These are phyloP conservation scores for Ustilago xerochloae DNA, from an alignment of 1,284 basidiomycete species.

Conservation along the genomic window DNA sequence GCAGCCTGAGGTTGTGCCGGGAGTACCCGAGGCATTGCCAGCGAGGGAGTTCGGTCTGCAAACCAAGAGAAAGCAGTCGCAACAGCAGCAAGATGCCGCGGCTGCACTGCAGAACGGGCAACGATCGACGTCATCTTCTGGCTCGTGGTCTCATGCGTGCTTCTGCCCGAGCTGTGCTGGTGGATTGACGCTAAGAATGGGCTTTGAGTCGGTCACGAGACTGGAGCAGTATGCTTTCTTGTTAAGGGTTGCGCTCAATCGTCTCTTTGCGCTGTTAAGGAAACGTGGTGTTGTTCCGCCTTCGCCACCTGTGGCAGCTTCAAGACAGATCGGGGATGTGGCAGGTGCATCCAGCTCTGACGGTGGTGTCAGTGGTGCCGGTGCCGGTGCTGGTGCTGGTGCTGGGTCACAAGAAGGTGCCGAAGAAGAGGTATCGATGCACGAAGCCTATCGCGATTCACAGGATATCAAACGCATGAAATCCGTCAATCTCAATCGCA, in stretches of 20 bases:
- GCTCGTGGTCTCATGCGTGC: conserved; percentile 33
- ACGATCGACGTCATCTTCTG: conserved; percentile 6
- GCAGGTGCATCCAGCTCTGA: conserved; percentile 15
- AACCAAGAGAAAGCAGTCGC: conserved; percentile 27
- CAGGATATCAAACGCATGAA: conserved; percentile 94
- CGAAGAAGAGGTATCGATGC: conserved; percentile 56
- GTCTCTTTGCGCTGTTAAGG: conserved; percentile 89
- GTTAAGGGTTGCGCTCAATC: conserved; percentile 90
- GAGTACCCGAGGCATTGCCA: conserved; percentile 43
- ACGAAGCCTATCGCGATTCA: conserved; percentile 80
- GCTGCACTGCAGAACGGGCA: conserved; percentile 10
- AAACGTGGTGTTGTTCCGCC: conserved; percentile 88
- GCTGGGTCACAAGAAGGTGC: conserved; percentile 6
- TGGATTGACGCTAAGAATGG: conserved; percentile 67
- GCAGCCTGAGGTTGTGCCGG: conserved; percentile 32
- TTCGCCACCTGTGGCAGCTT: conserved; percentile 71
- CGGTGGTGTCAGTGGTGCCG: background rate
- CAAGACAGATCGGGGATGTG: conserved; percentile 17
- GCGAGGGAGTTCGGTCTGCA: conserved; percentile 59
- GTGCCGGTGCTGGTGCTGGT: background rate
- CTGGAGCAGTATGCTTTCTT: conserved; percentile 98
- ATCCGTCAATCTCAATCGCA: conserved; percentile 84
- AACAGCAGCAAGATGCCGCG: no score
- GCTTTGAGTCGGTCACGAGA: conserved; percentile 90
- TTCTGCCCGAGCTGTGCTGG: conserved; percentile 81